Conservation (phyloP, 1,284 basidiomycete species). For the Leucoagaricus sp. region DNA sequence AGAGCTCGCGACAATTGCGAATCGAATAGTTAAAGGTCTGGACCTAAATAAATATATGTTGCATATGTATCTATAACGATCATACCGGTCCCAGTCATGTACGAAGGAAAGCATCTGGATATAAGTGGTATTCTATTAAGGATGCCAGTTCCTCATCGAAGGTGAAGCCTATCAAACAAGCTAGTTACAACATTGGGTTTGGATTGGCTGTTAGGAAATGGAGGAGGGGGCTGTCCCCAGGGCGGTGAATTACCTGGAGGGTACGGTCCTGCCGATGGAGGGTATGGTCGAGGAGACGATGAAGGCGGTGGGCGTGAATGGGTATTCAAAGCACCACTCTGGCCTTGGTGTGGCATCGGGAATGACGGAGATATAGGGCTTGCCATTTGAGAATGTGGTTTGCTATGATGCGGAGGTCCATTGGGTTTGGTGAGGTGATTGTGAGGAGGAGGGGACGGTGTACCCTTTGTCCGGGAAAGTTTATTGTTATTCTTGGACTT, state of each 20-base stretch:
- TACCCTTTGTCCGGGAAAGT: conserved; percentile 17
- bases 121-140: too few species aligned
- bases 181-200: conserved; percentile 2
- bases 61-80: too few species aligned
- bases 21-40: too few species aligned
- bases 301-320: not conserved
- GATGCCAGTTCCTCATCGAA: too few species aligned
- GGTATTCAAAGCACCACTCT: not conserved
- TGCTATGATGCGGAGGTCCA: conserved; percentile 20
- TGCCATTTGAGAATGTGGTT: conserved; percentile 17
- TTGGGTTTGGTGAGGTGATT: conserved; percentile 15
- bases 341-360: not conserved
- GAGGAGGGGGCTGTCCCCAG: not conserved
- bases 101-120: too few species aligned
- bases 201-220: not conserved
- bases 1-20: too few species aligned
- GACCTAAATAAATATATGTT: too few species aligned
- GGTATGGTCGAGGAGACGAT: not conserved
- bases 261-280: not conserved
- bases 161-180: conserved; percentile 6
- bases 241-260: not conserved
- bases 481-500: conserved; percentile 20
- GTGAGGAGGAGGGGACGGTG: conserved; percentile 16
- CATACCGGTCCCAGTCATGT: too few species aligned
- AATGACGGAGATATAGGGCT: not conserved